Evolutionary conservation across 1,139 yeast genomes (phyloP).

Genomic region (Yamadazyma conglobata): DNA sequence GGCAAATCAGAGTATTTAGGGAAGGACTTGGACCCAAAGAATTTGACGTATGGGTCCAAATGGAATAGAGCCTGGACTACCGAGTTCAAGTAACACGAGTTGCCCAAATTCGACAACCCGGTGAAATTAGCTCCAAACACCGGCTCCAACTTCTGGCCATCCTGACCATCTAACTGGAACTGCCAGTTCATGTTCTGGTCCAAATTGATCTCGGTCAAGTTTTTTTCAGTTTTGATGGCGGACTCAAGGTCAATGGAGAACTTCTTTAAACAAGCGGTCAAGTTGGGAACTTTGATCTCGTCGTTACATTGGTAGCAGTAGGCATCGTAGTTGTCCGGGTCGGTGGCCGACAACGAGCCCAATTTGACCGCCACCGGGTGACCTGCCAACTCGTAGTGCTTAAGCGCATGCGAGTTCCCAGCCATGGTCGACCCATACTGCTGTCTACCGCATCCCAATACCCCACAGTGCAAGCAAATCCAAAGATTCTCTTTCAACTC

Average conservation of each 20-base stretch:
- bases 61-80: slow-evolving; percentile 65
- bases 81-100: slow-evolving; percentile 86
- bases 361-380: slow-evolving; percentile 88
- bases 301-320: slow-evolving; percentile 89
- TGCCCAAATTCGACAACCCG: slow-evolving; percentile 87
- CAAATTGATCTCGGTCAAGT: slow-evolving; percentile 80
- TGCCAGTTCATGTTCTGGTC: slow-evolving; percentile 95
- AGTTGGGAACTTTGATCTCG: slow-evolving; percentile 72
- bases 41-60: slow-evolving; percentile 35
- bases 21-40: slow-evolving; percentile 26
- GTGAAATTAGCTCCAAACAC: slow-evolving; percentile 68
- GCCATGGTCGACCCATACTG: slow-evolving; percentile 86
- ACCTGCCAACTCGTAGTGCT: slow-evolving; percentile 52
- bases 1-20: slow-evolving; percentile 23
- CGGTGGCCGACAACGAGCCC: slow-evolving; percentile 76
- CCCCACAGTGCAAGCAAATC: slow-evolving; percentile 90
- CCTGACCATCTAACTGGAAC: slow-evolving; percentile 70
- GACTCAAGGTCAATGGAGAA: slow-evolving; percentile 68
- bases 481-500: slow-evolving; percentile 69
- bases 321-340: slow-evolving; percentile 57
- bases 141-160: slow-evolving; percentile 64
- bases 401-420: slow-evolving; percentile 88
- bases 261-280: slow-evolving; percentile 46
- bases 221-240: slow-evolving; percentile 71
- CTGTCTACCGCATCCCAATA: slow-evolving; percentile 85